Evolutionary conservation across 108 stramenopile species (phyloP).

Genomic region (Asterionellopsis glacialis): DNA sequence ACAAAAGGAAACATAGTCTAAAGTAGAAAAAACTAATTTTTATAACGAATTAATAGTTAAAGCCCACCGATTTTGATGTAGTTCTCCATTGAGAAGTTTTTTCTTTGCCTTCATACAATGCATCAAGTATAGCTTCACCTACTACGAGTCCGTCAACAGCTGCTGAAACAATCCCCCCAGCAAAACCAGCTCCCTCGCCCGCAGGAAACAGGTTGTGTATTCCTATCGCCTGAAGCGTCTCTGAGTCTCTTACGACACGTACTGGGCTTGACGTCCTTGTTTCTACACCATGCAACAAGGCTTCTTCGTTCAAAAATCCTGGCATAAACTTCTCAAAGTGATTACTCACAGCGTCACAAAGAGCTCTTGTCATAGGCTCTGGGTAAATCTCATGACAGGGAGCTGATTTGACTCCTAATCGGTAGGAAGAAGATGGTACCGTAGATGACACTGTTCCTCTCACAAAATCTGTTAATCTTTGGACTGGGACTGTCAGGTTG

Average conservation of each 20-base stretch:
- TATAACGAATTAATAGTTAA: conserved; percentile 17
- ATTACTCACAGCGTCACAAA: conserved; percentile 63
- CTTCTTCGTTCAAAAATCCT: conserved; percentile 73
- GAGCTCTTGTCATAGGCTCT: conserved; percentile 59
- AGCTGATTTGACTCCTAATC: conserved; percentile 80
- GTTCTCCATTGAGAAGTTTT: conserved; percentile 5
- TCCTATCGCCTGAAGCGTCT: conserved; percentile 62
- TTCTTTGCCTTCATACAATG: conserved; percentile 25
- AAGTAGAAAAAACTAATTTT: too few species aligned
- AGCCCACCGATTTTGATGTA: conserved; percentile 23
- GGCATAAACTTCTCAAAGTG: conserved; percentile 83
- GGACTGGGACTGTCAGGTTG: conserved; percentile 85
- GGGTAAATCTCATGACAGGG: conserved; percentile 91
- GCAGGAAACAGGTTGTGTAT: conserved; percentile 72
- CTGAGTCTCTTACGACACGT: conserved; percentile 63
- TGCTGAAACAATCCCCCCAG: conserved; percentile 95
- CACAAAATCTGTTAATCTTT: conserved; percentile 88
- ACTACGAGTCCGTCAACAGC: conserved; percentile 91
- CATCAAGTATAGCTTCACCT: conserved; percentile 67
- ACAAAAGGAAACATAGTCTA: too few species aligned
- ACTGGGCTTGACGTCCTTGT: conserved; percentile 91
- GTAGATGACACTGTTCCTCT: conserved; percentile 39
- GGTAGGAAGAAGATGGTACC: conserved; percentile 85
- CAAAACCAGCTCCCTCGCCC: conserved; percentile 96
- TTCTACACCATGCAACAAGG: conserved; percentile 91